Conservation (phyloP, 306 rosid species). For the Fagus sylvatica region DNA sequence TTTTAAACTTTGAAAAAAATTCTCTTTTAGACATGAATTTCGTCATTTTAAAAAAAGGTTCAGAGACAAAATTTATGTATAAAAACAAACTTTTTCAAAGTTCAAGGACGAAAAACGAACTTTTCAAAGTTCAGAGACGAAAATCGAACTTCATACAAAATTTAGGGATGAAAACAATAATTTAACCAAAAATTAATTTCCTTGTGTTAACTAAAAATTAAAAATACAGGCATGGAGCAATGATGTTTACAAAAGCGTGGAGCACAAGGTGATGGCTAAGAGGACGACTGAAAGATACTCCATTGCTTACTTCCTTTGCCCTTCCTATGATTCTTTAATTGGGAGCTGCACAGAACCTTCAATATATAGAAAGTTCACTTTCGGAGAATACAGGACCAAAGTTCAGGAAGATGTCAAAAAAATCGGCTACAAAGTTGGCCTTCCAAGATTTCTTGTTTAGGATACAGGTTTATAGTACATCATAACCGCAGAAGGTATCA, state of each 20-base stretch:
- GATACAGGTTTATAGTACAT: background rate
- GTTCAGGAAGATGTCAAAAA: constrained; percentile 73
- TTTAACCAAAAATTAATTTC: no score
- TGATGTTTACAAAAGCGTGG: constrained; percentile 75
- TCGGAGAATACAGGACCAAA: constrained; percentile 72
- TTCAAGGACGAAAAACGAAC: no score
- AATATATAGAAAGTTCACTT: constrained; percentile 69
- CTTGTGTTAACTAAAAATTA: constrained; percentile 9
- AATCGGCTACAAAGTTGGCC: constrained; percentile 74
- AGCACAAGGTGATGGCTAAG: constrained; percentile 78
- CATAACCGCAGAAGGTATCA: background rate
- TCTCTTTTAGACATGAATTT: no score
- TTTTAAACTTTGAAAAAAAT: no score
- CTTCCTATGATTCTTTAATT: constrained; percentile 66
- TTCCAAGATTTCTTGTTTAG: constrained; percentile 57
- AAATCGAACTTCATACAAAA: no score
- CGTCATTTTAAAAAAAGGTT: no score
- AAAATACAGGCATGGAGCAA: constrained; percentile 87
- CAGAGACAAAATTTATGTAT: no score
- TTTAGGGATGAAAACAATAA: no score
- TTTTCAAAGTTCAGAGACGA: no score
- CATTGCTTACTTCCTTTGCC: constrained; percentile 83
- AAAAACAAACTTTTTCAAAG: no score
- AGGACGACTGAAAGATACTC: constrained; percentile 67
- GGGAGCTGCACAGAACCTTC: constrained; percentile 71